A percentile compares a stretch with the other conserved stretches of the same genome.
phyloP scores from a whole-genome alignment of 306 rosid species.

The Corylus avellana region DNA sequence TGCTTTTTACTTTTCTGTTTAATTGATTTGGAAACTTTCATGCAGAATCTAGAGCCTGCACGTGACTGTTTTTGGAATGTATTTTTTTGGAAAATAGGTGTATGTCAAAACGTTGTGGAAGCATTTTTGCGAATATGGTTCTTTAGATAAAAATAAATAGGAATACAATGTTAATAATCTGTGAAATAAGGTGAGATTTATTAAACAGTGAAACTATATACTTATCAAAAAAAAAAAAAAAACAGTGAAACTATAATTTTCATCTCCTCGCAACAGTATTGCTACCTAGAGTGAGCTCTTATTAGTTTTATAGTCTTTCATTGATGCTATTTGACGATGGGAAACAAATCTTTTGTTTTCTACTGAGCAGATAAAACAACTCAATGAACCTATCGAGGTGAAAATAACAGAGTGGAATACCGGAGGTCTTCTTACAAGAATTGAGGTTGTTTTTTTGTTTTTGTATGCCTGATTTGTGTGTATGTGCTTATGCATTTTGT shows the following conservation, averaged over 20 bases:
- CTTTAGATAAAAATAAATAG: neutral
- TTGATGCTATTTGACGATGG: slow-evolving; percentile 16
- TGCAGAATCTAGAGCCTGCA: slow-evolving; percentile 22
- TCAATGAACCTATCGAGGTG: slow-evolving; percentile 78
- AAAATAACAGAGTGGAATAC: slow-evolving; percentile 92
- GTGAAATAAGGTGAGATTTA: neutral
- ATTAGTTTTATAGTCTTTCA: neutral
- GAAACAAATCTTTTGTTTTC: slow-evolving; percentile 22
- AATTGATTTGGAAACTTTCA: slow-evolving; percentile 22
- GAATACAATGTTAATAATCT: neutral
- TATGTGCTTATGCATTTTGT: neutral
- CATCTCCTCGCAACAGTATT: neutral
- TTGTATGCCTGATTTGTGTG: slow-evolving; percentile 9
- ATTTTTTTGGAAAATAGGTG: slow-evolving; percentile 9
- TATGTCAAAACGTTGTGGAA: neutral
- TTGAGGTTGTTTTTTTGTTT: slow-evolving; percentile 65
- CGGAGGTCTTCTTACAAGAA: slow-evolving; percentile 87
- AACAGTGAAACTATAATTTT: neutral
- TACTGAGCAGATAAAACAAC: slow-evolving; percentile 73
- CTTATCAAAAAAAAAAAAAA: too few relatives aligned
- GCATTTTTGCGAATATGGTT: neutral
- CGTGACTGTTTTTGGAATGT: slow-evolving; percentile 20
- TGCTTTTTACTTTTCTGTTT: slow-evolving; percentile 39
- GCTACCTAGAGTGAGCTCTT: neutral
- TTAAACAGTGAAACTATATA: neutral